A percentile compares a stretch with the other conserved stretches of the same genome.
Evolutionary conservation across 192 early-diverging fungal species (phyloP).

Genomic region (Coemansia nantahalensis): DNA sequence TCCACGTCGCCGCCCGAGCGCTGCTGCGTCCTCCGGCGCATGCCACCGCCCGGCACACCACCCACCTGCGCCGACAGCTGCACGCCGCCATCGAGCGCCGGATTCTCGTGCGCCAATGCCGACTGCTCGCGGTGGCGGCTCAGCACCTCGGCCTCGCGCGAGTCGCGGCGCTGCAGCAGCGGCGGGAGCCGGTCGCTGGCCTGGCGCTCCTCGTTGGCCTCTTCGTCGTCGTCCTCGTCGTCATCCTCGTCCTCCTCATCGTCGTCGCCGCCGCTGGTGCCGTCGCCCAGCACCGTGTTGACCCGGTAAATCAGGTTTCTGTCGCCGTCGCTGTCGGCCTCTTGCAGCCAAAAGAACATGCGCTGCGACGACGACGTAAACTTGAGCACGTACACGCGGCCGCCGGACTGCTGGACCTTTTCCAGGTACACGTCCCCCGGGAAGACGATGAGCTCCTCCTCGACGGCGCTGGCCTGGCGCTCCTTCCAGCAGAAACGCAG

Average conservation of each 20-base stretch:
- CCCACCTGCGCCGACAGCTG: constrained; percentile 38
- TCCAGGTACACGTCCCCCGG: constrained; percentile 71
- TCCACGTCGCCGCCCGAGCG: constrained; percentile 30
- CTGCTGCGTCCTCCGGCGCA: constrained; percentile 14
- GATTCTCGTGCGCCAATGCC: constrained; percentile 27
- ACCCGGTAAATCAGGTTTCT: constrained; percentile 54
- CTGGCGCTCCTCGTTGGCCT: not conserved
- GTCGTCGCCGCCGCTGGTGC: constrained; percentile 6
- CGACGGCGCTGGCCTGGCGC: constrained; percentile 25
- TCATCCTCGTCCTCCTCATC: constrained; percentile 15
- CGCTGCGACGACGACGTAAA: constrained; percentile 78
- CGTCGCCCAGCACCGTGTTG: constrained; percentile 59
- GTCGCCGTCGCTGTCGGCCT: constrained; percentile 59
- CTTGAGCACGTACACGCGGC: constrained; percentile 76
- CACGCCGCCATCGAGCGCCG: constrained; percentile 6
- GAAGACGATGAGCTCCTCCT: constrained; percentile 72
- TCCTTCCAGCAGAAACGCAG: constrained; percentile 84
- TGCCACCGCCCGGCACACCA: constrained; percentile 22
- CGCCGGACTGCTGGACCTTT: constrained; percentile 55
- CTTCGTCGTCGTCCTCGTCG: constrained; percentile 15
- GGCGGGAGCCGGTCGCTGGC: not conserved
- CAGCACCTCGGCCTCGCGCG: constrained; percentile 25
- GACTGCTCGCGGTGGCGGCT: constrained; percentile 38
- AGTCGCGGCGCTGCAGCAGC: constrained; percentile 6
- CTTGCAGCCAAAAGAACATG: constrained; percentile 86